Percentiles rank a stretch among this genome's conserved stretches.
Evolutionary conservation across 805 yeast genomes (phyloP).

Genomic region (Scheffersomyces lignosus): DNA sequence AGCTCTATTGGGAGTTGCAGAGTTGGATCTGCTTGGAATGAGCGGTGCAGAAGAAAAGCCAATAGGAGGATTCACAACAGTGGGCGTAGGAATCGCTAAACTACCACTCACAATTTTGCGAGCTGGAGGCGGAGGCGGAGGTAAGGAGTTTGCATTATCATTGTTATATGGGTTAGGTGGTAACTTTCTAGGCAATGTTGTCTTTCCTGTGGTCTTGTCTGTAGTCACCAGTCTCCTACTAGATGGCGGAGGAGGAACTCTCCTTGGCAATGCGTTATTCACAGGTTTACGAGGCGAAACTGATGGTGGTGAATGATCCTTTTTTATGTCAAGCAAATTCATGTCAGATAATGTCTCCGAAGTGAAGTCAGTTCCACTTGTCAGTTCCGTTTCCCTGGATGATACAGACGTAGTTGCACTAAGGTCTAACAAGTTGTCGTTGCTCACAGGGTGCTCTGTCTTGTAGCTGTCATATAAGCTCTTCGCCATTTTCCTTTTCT

Average conservation of each 20-base stretch:
- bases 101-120: slow-evolving; percentile 14
- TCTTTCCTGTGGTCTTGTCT: slow-evolving; percentile 2
- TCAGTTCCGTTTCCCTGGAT: slow-evolving; percentile 7
- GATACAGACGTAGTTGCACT: slow-evolving; percentile 6
- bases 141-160: slow-evolving; percentile 1
- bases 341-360: slow-evolving; percentile 33
- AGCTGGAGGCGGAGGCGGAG: slow-evolving; percentile 20
- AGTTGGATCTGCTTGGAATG: slow-evolving; percentile 35
- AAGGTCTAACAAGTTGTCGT: slow-evolving; percentile 9
- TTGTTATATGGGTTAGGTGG: slow-evolving; percentile 10
- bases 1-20: slow-evolving; percentile 23
- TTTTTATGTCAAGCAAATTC: slow-evolving; percentile 33
- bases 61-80: slow-evolving; percentile 22
- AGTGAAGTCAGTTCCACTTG: slow-evolving; percentile 16
- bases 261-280: slow-evolving; percentile 19
- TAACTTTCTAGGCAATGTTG: slow-evolving; percentile 6
- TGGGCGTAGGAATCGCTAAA: slow-evolving; percentile 8
- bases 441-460: slow-evolving; percentile 23
- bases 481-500: slow-evolving; percentile 27
- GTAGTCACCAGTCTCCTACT: slow-evolving; percentile 12
- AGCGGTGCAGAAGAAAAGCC: slow-evolving; percentile 41
- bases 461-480: slow-evolving; percentile 30
- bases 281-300: slow-evolving; percentile 17
- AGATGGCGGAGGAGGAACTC: slow-evolving; percentile 32
- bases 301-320: slow-evolving; percentile 19